Percentiles rank a stretch among this genome's conserved stretches.
phyloP scores from a whole-genome alignment of 371 early-diverging fungal species.

The Actinomortierella ambigua region DNA sequence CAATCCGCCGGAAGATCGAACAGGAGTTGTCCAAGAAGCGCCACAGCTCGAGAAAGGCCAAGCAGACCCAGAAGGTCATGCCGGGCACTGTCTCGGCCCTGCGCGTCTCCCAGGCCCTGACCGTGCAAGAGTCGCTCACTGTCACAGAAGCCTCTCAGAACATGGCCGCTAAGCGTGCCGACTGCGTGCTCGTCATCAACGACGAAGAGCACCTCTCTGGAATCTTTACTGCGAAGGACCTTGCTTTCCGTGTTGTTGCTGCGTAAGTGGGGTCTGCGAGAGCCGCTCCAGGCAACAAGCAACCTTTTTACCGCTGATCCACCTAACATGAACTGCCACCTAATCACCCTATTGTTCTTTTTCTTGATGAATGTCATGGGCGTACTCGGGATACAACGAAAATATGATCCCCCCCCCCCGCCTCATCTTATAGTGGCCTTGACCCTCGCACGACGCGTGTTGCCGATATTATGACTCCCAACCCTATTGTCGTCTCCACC shows the following conservation, averaged over 20 bases:
- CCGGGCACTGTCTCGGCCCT: slow-evolving; percentile 91
- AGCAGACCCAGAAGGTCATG: slow-evolving; percentile 53
- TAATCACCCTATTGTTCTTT: too few relatives aligned
- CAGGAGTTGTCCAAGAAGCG: slow-evolving; percentile 73
- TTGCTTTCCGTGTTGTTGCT: slow-evolving; percentile 87
- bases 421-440: slow-evolving; percentile 63
- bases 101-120: slow-evolving; percentile 85
- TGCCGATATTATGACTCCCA: slow-evolving; percentile 88
- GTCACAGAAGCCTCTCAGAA: slow-evolving; percentile 94
- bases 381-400: too few relatives aligned
- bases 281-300: too few relatives aligned
- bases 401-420: too few relatives aligned
- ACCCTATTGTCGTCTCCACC: slow-evolving; percentile 85
- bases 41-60: slow-evolving; percentile 47
- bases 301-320: too few relatives aligned
- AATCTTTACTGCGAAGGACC: slow-evolving; percentile 90
- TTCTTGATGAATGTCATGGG: too few relatives aligned
- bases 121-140: slow-evolving; percentile 84
- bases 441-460: slow-evolving; percentile 82
- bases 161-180: slow-evolving; percentile 98
- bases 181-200: slow-evolving; percentile 93
- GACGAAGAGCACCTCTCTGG: slow-evolving; percentile 90
- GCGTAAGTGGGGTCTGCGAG: slow-evolving; percentile 54
- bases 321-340: too few relatives aligned
- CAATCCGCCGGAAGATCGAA: slow-evolving; percentile 77